These are phyloP conservation scores for Puccinellia tenuiflora DNA, from an alignment of 176 grass and related monocot genomes.

Conservation along the genomic window DNA sequence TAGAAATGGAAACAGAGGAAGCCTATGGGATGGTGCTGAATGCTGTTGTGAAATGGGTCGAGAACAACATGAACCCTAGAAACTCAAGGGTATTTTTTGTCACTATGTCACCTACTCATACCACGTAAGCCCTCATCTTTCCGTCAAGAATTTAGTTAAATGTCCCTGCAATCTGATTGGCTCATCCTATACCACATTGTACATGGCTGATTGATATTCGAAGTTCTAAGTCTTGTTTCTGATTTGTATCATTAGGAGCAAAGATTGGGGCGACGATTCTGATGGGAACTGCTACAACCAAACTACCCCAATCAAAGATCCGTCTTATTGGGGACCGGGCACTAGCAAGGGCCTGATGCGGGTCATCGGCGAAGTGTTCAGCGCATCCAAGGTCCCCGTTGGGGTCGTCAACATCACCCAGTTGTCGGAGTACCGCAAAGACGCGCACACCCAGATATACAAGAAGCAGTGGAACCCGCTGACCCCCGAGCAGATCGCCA, in stretches of 20 bases:
- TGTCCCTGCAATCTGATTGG: too few species aligned
- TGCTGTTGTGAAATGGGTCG: conserved; percentile 72
- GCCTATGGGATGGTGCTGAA: conserved; percentile 73
- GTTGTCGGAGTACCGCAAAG: conserved; percentile 88
- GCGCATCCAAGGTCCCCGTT: conserved; percentile 35
- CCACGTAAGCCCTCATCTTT: conserved; percentile 33
- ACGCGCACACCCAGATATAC: conserved; percentile 92
- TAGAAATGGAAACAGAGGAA: conserved; percentile 72
- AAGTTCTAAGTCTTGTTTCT: neutral
- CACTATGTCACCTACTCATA: conserved; percentile 95
- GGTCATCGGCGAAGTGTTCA: conserved; percentile 57
- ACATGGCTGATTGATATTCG: neutral
- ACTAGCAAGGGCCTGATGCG: conserved; percentile 82
- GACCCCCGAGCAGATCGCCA: conserved; percentile 60
- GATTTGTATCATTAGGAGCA: conserved; percentile 41
- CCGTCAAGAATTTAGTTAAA: neutral
- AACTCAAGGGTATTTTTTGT: conserved; percentile 63
- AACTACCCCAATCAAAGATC: conserved; percentile 57
- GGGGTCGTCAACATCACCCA: conserved; percentile 85
- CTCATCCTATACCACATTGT: neutral
- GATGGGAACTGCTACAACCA: conserved; percentile 93
- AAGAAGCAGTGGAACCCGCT: conserved; percentile 86
- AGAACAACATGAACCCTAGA: conserved; percentile 72
- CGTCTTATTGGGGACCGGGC: conserved; percentile 61
- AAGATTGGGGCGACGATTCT: conserved; percentile 77